Conservation (phyloP, 202 grass and related monocot genomes). For the Setaria italica region DNA sequence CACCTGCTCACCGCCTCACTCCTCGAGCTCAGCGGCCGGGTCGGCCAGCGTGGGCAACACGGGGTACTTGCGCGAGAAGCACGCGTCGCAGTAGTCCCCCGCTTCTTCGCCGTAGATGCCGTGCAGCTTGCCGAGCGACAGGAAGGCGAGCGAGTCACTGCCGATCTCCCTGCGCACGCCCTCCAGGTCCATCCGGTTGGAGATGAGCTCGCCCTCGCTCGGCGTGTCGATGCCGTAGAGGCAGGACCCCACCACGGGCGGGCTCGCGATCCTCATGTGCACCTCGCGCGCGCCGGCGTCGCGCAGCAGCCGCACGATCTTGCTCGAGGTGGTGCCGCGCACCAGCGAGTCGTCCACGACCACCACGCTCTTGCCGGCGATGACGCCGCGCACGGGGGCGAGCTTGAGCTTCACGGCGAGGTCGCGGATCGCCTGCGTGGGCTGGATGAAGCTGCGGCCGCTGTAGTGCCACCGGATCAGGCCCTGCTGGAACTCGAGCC, state of each 20-base stretch:
- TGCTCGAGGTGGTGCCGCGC: constrained; percentile 75
- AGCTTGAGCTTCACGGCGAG: constrained; percentile 82
- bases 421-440: constrained; percentile 68
- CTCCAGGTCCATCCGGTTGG: constrained; percentile 64
- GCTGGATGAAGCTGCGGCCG: constrained; percentile 82
- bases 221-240: constrained; percentile 83
- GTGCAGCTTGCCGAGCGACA: constrained; percentile 63
- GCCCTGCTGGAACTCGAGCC: constrained; percentile 75
- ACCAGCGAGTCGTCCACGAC: constrained; percentile 87
- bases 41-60: constrained; percentile 56
- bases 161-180: constrained; percentile 64
- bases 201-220: constrained; percentile 70
- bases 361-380: constrained; percentile 69
- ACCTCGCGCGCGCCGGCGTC: constrained; percentile 69
- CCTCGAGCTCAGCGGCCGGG: constrained; percentile 44
- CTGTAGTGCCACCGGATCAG: constrained; percentile 79
- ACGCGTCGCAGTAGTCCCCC: constrained; percentile 59
- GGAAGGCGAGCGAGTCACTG: constrained; percentile 66
- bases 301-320: constrained; percentile 69
- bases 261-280: constrained; percentile 80
- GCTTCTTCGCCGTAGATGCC: constrained; percentile 52
- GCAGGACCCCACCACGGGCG: constrained; percentile 73
- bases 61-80: constrained; percentile 76
- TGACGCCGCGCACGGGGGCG: constrained; percentile 59
- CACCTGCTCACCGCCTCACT: constrained; percentile 34